Evolutionary conservation across 129 eudicot species (phyloP), one percentile per base, ranked within the genome.

Genomic region (Escallonia rubra): DNA sequence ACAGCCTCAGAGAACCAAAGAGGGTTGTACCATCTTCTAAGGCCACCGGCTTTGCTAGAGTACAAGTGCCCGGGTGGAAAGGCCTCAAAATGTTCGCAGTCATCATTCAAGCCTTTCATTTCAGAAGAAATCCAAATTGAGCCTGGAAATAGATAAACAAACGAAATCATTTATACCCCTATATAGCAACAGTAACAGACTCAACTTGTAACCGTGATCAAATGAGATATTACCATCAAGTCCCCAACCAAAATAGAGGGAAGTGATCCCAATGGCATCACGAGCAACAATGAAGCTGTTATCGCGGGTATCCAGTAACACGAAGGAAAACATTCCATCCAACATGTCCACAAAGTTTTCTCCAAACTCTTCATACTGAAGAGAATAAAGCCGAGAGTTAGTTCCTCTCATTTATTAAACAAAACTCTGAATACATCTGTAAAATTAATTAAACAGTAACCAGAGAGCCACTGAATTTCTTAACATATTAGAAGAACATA

Each of bases 221-320:
- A 13, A 54, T 55, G 63, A 56, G 38, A 56, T 8, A 47, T 76
- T 63, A 89, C 93, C 97, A 75, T 91, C 97, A 45, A 83, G 94
- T 74, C 97, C 97, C 97, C 97, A 91, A 4, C 97, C 97, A 41
- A 88, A 77, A 68, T 91, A 91, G 3, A 91, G 87, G 54, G 97
- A 78, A 15, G 97, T 91, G 72, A 91, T 84, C 43, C 97, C 97
- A 67, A 85, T 79, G 13, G 94, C 93, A 77, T 91, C 97, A 56
- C 97, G 97, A 51, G 97, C 97, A 66, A 67, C 96, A 55, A 91
- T 65, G 75, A 85, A 91, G 55, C 83, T 81, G 71, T 91, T 91
- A 46, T 85, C 86, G 6, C 96, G 90, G 34, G 90, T 88, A 71
- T 91, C 97, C 64, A 87, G 57, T 62, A 91, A 67, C 64, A 91